Percentiles rank a stretch among this genome's conserved stretches.
phyloP scores from a whole-genome alignment of 495 filamentous ascomycete genomes.

The Rusavskia elegans region DNA sequence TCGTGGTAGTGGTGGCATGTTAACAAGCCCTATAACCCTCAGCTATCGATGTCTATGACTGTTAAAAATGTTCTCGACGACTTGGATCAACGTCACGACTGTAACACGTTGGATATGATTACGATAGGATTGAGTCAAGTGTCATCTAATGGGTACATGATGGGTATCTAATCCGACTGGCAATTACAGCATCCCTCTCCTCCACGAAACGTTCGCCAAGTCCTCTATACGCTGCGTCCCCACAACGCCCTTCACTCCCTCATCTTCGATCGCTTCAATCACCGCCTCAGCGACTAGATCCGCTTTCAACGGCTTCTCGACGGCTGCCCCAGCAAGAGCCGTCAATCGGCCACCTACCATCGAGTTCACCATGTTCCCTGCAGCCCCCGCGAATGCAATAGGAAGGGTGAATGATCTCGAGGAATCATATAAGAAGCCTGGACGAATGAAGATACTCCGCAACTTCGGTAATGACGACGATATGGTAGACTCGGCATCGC shows the following conservation, averaged over 20 bases:
- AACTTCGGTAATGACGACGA: slow-evolving; percentile 51
- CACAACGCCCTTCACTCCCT: slow-evolving; percentile 49
- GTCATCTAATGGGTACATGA: not conserved
- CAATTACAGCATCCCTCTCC: slow-evolving; percentile 59
- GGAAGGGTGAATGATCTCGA: slow-evolving; percentile 69
- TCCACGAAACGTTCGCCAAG: slow-evolving; percentile 61
- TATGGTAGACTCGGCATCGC: slow-evolving; percentile 76
- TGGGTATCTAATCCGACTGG: not conserved
- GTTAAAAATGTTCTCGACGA: no score
- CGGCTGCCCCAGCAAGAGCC: slow-evolving; percentile 62
- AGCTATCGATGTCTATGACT: no score
- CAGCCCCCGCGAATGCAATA: slow-evolving; percentile 54
- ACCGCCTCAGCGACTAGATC: slow-evolving; percentile 74
- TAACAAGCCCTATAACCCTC: no score
- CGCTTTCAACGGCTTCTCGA: slow-evolving; percentile 69
- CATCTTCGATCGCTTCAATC: slow-evolving; percentile 61
- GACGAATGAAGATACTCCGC: slow-evolving; percentile 65
- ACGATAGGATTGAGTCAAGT: not conserved
- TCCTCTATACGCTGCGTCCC: slow-evolving; percentile 55
- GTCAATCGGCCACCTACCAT: slow-evolving; percentile 56
- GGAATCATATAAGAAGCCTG: slow-evolving; percentile 80
- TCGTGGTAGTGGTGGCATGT: no score
- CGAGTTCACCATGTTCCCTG: slow-evolving; percentile 55
- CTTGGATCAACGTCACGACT: no score
- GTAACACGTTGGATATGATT: no score